These are phyloP conservation scores for Komagataella populi DNA, from an alignment of 805 yeast species.

Conservation along the genomic window DNA sequence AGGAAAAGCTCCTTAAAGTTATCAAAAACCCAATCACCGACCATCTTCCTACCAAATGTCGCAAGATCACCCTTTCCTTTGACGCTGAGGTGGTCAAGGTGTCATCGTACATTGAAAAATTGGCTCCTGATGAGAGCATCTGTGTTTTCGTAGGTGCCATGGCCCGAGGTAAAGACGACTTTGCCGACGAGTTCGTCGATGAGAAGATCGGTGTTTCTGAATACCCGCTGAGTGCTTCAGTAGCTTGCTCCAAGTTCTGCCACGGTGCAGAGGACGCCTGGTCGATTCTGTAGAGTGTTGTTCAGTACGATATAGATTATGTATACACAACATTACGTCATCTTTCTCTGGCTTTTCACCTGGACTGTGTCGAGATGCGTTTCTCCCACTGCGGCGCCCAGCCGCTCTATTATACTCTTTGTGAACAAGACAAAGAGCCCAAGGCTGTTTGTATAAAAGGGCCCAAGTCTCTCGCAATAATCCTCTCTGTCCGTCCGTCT, in stretches of 20 bases:
- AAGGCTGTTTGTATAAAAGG: neutral
- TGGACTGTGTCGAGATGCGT: neutral
- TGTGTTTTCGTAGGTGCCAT: conserved; percentile 98
- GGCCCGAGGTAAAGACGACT: conserved; percentile 96
- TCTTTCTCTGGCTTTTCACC: neutral
- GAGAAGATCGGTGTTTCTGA: conserved; percentile 93
- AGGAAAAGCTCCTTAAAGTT: conserved; percentile 85
- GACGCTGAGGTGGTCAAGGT: conserved; percentile 84
- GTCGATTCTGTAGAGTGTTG: conserved; percentile 41
- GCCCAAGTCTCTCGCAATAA: neutral
- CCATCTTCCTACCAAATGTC: conserved; percentile 92
- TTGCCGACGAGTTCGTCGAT: conserved; percentile 94
- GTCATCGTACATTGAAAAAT: conserved; percentile 69
- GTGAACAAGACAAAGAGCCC: neutral
- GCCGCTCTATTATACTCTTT: neutral
- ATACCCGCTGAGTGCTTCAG: conserved; percentile 92
- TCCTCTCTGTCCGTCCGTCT: conserved; percentile 2
- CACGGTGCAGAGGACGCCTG: conserved; percentile 99
- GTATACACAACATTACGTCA: neutral
- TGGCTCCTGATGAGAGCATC: conserved; percentile 83
- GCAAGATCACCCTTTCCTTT: conserved; percentile 81
- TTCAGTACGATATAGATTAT: neutral
- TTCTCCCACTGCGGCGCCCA: neutral
- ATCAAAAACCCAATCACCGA: conserved; percentile 96
- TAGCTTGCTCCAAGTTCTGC: conserved; percentile 95